phyloP scores from a whole-genome alignment of 2,329 filamentous ascomycete genomes.

The Ambrosiella cleistominuta region DNA sequence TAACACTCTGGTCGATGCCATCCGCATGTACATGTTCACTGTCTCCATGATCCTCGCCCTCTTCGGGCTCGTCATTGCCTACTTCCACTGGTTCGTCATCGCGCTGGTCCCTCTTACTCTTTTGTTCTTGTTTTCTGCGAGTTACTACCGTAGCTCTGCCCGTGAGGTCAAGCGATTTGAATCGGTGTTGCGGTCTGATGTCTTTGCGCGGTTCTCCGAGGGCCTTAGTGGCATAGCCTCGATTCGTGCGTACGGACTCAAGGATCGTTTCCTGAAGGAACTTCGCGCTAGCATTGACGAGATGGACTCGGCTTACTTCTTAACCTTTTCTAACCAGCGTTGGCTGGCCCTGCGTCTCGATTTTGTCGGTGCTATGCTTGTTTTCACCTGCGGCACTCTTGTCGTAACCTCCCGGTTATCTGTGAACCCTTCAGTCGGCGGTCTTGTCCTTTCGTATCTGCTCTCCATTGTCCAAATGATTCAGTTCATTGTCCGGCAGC shows the following conservation, averaged over 20 bases:
- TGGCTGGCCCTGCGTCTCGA: constrained; percentile 83
- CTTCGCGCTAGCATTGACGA: constrained; percentile 62
- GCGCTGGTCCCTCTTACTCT: constrained; percentile 48
- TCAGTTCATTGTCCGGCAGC: constrained; percentile 82
- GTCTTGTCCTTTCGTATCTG: constrained; percentile 84
- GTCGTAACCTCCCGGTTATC: constrained; percentile 82
- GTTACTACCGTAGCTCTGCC: constrained; percentile 80
- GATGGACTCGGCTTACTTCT: constrained; percentile 87
- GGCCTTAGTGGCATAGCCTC: constrained; percentile 67
- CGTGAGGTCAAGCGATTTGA: constrained; percentile 92
- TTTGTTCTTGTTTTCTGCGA: constrained; percentile 64
- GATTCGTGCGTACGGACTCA: constrained; percentile 76
- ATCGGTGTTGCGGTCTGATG: constrained; percentile 65
- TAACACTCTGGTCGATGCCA: constrained; percentile 72
- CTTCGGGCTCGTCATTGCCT: constrained; percentile 83
- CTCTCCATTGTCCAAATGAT: constrained; percentile 87
- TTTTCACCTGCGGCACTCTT: constrained; percentile 76
- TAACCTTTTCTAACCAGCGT: constrained; percentile 88
- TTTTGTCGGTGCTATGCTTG: constrained; percentile 62
- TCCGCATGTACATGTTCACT: constrained; percentile 84
- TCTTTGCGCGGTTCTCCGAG: constrained; percentile 86
- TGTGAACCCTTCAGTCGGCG: constrained; percentile 68
- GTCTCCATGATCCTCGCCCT: constrained; percentile 66
- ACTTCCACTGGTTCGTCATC: constrained; percentile 71
- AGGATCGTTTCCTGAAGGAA: constrained; percentile 53